Evolutionary conservation across 176 grass and related monocot species (phyloP), one percentile per base, ranked within the genome.

Genomic region (Miscanthus lutarioriparius): DNA sequence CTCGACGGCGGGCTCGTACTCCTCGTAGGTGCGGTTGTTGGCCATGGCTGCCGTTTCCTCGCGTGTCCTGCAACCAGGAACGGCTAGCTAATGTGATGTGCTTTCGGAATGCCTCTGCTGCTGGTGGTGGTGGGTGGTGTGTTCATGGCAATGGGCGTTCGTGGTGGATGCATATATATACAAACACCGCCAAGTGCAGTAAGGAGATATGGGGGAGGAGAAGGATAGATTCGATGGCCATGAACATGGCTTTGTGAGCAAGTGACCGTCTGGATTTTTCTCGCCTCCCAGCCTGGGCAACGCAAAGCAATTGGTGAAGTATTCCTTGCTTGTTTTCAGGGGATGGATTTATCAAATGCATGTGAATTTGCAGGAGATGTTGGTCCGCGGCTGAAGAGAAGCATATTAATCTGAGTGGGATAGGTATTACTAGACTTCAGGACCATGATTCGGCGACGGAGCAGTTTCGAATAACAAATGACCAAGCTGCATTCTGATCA

Each of bases 261-360:
- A 53, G 80, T 62, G 84, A 90, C 7, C 27, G 20, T 2, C 26
- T 68, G 70, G 35, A 36, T 68, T 80, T 59, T 26, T 36, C 66
- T 77, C 59, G 59, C 4, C 25, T 27, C n/a, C 22, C 59, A 22
- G 53, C 19, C 53, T 22, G 53, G 53, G 53, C 53, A 58, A 58
- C 54, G 25, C 61, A 64, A 64, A 64, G 61, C 25, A 1, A 64
- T 64, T 5, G 25, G 14, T 3, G 62, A 87, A 76, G 71, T 80
- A 88, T 92, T 66, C 87, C 80, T 92, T 92, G 80, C 90, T 86
- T 89, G 39, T 11, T 80, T 84, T 76, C 67, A 17, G 12, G 13
- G 53, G 33, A 9, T 25, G 49, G 63, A 63, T 77, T 61, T 59
- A 75, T 75, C 84, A 4, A 64, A 53, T 70, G 85, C 80, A 75